Evolutionary conservation across 208 protist species (phyloP), one percentile per base, ranked within the genome.

Genomic region (Trypanosomatidae sp.): DNA sequence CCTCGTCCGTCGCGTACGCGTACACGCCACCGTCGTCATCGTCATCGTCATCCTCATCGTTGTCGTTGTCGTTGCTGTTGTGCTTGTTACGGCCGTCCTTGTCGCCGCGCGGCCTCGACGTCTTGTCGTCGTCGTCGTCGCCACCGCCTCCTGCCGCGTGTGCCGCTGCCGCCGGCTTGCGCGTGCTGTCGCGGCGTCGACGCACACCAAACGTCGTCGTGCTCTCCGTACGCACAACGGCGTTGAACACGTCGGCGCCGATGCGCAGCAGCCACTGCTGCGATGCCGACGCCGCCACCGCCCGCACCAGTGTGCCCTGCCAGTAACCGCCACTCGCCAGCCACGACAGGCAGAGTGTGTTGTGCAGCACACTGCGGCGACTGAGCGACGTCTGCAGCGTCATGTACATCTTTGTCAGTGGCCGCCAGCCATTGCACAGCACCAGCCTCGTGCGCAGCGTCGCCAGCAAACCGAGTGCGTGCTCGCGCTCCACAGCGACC

Each of bases 391-490:
- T 71, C 32, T 48, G 54, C 7, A 88, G 55, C 33, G 53, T 55
- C 10, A 88, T 16, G 56, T 85, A 61, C 28, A 88, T 58, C 24
- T 71, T 73, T 18, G 65, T 50, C 11, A 92, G 53, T n/a, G 83
- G 16, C 40, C 51, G 26, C 19, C 39, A 18, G 6, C 59, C 58
- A 7, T 67, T 60, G 28, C 88, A 32, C 1, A 65, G 24, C 6
- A 61, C 67, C 38, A 85, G 43, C 35, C 75, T 75, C 41, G 61
- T 30, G 27, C 53, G 52, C 24, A 92, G 48, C 25, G 59, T 67
- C 82, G 74, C 88, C 8, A 88, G 30, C 10, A 52, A 49, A 21
- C 46, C 71, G n/a, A 92, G 59, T 15, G 55, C 37, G 15, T 71
- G 74, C 13, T 66, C 22, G 44, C 64, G 48, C 6, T 39, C 13